Percentiles rank a stretch among this genome's conserved stretches.
These are phyloP conservation scores for Bipolaris zeicola DNA, from an alignment of 2,329 filamentous ascomycete species.

Conservation along the genomic window DNA sequence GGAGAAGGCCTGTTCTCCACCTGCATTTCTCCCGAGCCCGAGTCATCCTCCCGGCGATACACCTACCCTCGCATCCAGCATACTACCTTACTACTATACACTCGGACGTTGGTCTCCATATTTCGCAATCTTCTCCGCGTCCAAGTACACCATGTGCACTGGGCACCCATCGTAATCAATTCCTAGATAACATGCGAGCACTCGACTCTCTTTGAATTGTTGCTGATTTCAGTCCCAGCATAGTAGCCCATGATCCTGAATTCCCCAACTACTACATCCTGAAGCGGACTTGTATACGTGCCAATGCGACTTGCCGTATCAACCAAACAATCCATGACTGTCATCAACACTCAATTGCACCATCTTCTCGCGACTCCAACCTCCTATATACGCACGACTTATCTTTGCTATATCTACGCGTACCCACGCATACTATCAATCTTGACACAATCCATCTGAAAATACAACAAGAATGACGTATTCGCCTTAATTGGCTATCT, in stretches of 20 bases:
- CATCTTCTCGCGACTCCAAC: neutral
- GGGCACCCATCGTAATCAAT: neutral
- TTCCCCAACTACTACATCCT: neutral
- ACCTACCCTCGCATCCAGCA: too few relatives aligned
- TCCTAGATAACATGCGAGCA: neutral
- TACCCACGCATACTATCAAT: conserved; percentile 1
- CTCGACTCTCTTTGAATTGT: neutral
- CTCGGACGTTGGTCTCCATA: neutral
- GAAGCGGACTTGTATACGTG: neutral
- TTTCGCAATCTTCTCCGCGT: conserved; percentile 1
- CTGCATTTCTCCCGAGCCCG: neutral
- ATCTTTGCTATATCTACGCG: conserved; percentile 4
- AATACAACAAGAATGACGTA: conserved; percentile 6
- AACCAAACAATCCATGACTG: neutral
- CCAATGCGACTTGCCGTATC: neutral
- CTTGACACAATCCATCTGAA: conserved; percentile 2
- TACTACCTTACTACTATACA: too few relatives aligned
- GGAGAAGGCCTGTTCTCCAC: neutral
- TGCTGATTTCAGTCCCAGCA: neutral
- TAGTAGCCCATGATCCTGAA: neutral
- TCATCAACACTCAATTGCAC: neutral
- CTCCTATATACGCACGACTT: neutral
- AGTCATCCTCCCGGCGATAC: too few relatives aligned
- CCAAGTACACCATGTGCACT: neutral
- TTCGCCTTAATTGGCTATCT: conserved; percentile 3